Evolutionary conservation across 2,329 filamentous ascomycete genomes (phyloP), one percentile per base, ranked within the genome.

Genomic region (Fusarium paranaense): DNA sequence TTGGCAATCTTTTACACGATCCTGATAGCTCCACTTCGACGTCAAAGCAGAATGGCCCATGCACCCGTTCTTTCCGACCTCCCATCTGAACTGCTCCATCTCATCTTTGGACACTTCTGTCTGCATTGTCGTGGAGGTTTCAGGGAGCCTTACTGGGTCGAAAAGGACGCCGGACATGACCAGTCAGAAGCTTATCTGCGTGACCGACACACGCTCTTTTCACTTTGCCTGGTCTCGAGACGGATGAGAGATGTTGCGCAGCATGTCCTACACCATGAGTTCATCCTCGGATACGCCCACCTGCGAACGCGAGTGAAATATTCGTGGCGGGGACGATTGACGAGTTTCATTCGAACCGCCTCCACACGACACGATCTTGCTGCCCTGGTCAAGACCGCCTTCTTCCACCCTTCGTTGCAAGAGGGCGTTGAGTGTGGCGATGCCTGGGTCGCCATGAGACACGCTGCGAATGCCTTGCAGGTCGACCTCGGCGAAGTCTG

Each of bases 221-320:
- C 66, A 18, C 42, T 71, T 5, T 69, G 67, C 27, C 72, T 75
- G 6, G 66, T 59, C 54, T 71, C 70, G 20, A 71, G 62, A 45
- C 54, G 35, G 13, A 22, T 75, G 30, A 56, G 65, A 37, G 45
- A 59, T 18, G 30, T 65, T 25, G 42, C 65, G 4, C 63, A 71
- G 58, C 42, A 66, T n/a, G 33, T 76, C 32, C 54, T 76, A 22
- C 58, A 71, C 38, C 72, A 76, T 37, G 62, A 73, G 7, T 73
- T 75, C 35, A 52, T 62, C 25, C 35, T 67, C 56, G 61, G 56
- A 16, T 45, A 65, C 11, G 40, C 35, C 25, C 32, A 57, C 60
- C 42, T 33, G 18, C 30, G 25, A 37, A 22, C 13, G 13, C 11
- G 18, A 14, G 16, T 16, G 14, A 52, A 20, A 42, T 66, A 61